These are phyloP conservation scores for Dendrocalamus sinicus DNA, from an alignment of 176 grass and related monocot genomes.

Conservation along the genomic window DNA sequence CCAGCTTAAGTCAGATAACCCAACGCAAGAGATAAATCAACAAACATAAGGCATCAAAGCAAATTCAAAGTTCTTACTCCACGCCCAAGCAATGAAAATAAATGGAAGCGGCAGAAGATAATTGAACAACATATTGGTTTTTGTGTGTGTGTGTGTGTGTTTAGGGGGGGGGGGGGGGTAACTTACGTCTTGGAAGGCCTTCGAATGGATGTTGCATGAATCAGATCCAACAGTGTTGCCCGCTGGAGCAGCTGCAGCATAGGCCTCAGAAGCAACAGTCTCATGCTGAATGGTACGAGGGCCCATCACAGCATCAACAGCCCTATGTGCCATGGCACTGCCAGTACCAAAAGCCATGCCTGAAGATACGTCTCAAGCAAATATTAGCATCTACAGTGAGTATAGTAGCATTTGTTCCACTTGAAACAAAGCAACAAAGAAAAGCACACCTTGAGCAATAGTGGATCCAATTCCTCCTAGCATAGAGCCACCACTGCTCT, in stretches of 20 bases:
- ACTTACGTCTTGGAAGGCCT: constrained; percentile 88
- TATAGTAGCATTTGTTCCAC: not conserved
- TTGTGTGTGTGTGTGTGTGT: no score
- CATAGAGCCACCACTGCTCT: constrained; percentile 62
- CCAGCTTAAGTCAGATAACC: not conserved
- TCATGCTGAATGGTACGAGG: constrained; percentile 85
- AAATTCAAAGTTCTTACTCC: not conserved
- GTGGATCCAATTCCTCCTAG: constrained; percentile 81
- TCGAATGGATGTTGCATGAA: constrained; percentile 60
- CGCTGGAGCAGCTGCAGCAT: constrained; percentile 46
- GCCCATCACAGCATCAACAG: constrained; percentile 82
- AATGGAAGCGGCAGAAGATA: not conserved
- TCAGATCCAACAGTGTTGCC: constrained; percentile 50
- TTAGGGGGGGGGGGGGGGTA: no score
- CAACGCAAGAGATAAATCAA: not conserved
- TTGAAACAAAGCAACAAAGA: not conserved
- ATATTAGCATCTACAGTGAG: not conserved
- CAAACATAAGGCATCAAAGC: not conserved
- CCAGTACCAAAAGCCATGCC: constrained; percentile 91
- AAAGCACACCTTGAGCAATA: constrained; percentile 74
- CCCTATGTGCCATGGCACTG: constrained; percentile 78
- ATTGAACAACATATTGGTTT: not conserved
- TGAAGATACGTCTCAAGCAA: constrained; percentile 12
- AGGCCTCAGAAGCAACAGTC: constrained; percentile 54
- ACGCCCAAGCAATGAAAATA: not conserved